phyloP scores from a whole-genome alignment of 1,139 yeast species.

The Debaryomyces subglobosus region DNA sequence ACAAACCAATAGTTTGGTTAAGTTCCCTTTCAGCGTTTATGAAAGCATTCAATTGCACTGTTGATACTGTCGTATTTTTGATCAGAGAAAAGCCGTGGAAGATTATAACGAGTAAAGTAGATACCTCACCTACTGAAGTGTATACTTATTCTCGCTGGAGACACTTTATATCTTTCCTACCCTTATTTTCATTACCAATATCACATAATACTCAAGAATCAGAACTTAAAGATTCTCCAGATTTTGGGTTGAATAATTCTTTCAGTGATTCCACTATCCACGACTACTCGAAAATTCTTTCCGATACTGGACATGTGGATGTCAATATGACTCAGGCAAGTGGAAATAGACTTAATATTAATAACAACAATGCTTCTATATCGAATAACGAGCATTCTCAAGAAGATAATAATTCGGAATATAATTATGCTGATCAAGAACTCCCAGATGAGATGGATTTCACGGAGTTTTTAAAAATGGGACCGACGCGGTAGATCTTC shows the following conservation, averaged over 20 bases:
- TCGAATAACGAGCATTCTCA: neutral
- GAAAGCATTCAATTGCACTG: conserved; percentile 80
- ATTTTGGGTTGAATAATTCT: neutral
- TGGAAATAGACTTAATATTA: too few species aligned
- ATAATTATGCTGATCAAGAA: conserved; percentile 12
- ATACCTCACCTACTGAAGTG: neutral
- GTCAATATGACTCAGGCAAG: neutral
- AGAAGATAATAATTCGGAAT: neutral
- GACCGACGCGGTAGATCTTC: conserved; percentile 27
- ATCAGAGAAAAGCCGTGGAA: conserved; percentile 81
- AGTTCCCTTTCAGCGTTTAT: conserved; percentile 69
- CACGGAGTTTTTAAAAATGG: conserved; percentile 48
- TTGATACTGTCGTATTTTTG: conserved; percentile 75
- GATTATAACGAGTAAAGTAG: neutral
- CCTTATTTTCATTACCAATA: conserved; percentile 5
- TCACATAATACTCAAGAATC: neutral
- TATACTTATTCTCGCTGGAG: conserved; percentile 6
- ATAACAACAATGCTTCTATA: neutral
- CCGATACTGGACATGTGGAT: neutral
- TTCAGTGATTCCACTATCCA: neutral
- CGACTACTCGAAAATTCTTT: neutral
- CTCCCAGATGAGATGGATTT: conserved; percentile 49
- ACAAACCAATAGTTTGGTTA: conserved; percentile 64
- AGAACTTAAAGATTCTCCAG: neutral
- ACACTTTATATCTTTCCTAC: conserved; percentile 5